These are phyloP conservation scores for Phytophthora melonis DNA, from an alignment of 352 stramenopile species.

Conservation along the genomic window DNA sequence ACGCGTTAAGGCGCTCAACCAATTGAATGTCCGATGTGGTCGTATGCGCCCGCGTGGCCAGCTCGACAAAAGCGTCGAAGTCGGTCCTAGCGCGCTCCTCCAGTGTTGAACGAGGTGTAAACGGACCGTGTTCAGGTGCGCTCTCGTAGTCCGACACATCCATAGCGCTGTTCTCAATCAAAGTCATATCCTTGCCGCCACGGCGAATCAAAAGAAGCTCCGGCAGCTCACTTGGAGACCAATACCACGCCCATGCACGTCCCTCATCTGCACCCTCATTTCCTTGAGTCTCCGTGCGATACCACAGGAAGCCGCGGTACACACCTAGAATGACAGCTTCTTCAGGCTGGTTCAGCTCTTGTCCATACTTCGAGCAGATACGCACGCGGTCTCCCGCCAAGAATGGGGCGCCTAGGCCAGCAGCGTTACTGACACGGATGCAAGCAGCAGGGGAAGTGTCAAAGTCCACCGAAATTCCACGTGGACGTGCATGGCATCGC, in stretches of 20 bases:
- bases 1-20: conserved; percentile 86
- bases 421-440: conserved; percentile 87
- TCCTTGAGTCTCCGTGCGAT: conserved; percentile 96
- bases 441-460: conserved; percentile 93
- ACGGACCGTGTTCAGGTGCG: conserved; percentile 44
- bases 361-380: conserved; percentile 94
- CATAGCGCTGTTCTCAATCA: conserved; percentile 83
- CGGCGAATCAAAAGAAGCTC: conserved; percentile 85
- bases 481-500: conserved; percentile 79
- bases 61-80: conserved; percentile 68
- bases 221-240: conserved; percentile 92
- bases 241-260: conserved; percentile 96
- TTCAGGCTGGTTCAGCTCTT: conserved; percentile 96
- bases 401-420: conserved; percentile 91
- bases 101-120: conserved; percentile 55
- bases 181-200: conserved; percentile 87
- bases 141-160: conserved; percentile 62
- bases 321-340: conserved; percentile 96
- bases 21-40: conserved; percentile 83
- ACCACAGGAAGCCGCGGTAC: conserved; percentile 95
- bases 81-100: conserved; percentile 58
- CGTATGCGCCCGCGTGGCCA: conserved; percentile 73
- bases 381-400: conserved; percentile 95
- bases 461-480: conserved; percentile 94
- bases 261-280: conserved; percentile 95